phyloP scores from a whole-genome alignment of 345 rosid species.

The Populus euphratica region DNA sequence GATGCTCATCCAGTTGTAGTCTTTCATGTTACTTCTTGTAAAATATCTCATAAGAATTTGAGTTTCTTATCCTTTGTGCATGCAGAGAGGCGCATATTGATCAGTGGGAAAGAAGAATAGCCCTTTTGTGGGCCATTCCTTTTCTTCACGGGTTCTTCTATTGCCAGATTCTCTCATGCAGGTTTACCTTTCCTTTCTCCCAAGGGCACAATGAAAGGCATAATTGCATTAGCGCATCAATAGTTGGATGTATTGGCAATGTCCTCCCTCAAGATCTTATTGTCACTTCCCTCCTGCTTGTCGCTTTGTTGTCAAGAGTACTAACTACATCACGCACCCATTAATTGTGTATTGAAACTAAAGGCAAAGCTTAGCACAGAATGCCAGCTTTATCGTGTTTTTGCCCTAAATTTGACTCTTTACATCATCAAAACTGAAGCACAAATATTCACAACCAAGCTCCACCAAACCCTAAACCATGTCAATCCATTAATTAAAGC shows the following conservation, averaged over 20 bases:
- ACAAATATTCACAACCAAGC: no score
- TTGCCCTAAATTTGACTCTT: neutral
- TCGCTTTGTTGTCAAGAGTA: neutral
- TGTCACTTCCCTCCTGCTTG: conserved; percentile 8
- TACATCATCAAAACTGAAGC: neutral
- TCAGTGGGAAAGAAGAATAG: conserved; percentile 10
- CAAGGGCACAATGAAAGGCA: conserved; percentile 3
- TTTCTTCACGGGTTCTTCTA: conserved; percentile 55
- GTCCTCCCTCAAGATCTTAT: neutral
- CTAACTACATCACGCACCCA: neutral
- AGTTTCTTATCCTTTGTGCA: neutral
- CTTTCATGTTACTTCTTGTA: neutral
- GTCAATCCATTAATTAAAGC: no score
- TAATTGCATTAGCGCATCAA: conserved; percentile 14
- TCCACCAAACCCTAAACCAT: no score
- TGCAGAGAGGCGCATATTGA: conserved; percentile 9
- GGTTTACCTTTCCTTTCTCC: conserved; percentile 19
- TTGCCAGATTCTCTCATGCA: conserved; percentile 47
- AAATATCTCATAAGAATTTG: neutral
- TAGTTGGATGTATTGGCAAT: neutral
- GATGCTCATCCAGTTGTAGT: neutral
- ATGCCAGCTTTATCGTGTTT: neutral
- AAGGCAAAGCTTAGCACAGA: neutral
- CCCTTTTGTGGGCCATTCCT: conserved; percentile 30
- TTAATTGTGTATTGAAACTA: neutral